Evolutionary conservation across 352 stramenopile genomes (phyloP), one percentile per base, ranked within the genome.

Genomic region (Pythium sp.): DNA sequence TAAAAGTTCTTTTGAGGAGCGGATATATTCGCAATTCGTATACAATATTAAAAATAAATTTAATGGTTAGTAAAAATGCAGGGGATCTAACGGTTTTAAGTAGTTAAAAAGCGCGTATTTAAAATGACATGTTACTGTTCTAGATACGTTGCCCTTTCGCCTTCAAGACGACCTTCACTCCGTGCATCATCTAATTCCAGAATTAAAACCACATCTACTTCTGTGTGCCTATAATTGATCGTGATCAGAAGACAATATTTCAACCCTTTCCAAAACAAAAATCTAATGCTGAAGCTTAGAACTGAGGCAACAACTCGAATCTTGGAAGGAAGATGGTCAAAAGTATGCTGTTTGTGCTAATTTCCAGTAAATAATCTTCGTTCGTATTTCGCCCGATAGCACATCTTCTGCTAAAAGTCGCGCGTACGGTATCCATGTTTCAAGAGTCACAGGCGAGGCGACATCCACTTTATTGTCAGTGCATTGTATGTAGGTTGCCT

Each of bases 141-240:
- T 32, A 32, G 24, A 26, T 26, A 26, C 24, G 24, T 64, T 64
- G 58, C 58, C 38, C n/a, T 34, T 64, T 28, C 5, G 32, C 30
- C 30, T 64, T 64, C 58, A 64, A 53, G 11, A 26, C 36, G 43
- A 65, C 59, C 43, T 36, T 57, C 59, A 65, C 59, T 65, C 59
- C 59, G 24, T 26, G 41, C 18, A 46, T 51, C 43, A n/a, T 22
- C 18, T 24, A 51, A 24, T 51, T 51, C 3, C 2, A 51, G 6
- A 0, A 2, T 6, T 51, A 51, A 51, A 51, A 22, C 6, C 43
- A 11, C 6, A 5, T 8, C 5, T 4, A 18, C 43, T 12, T n/a
- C 18, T 7, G 15, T 24, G 5, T 51, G 43, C 43, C 18, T 11
- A 22, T 8, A 51, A 22, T 24, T 51, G 12, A 11, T 5, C 20